phyloP scores from a whole-genome alignment of 371 early-diverging fungal genomes.

The Phascolomyces articulosus region DNA sequence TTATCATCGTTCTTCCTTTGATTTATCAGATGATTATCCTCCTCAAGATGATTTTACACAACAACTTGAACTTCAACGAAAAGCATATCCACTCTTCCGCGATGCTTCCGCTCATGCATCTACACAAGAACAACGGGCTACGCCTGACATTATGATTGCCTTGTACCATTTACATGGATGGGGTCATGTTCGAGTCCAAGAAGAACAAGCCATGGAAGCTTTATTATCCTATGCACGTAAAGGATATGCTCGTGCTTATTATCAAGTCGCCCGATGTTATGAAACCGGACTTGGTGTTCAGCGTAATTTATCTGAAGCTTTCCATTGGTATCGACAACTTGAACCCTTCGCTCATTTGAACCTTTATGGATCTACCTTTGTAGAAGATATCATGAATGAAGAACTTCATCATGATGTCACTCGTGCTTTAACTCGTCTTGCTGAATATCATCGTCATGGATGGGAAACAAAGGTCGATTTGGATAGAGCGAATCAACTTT shows the following conservation, averaged over 20 bases:
- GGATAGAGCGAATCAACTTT: constrained; percentile 28
- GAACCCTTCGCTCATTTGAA: background rate
- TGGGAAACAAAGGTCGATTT: constrained; percentile 15
- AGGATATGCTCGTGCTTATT: constrained; percentile 36
- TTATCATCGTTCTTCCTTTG: constrained; percentile 6
- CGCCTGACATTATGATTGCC: constrained; percentile 32
- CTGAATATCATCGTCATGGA: constrained; percentile 38
- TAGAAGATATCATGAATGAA: constrained; percentile 17
- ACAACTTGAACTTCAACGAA: constrained; percentile 4
- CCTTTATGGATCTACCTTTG: background rate
- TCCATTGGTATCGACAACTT: constrained; percentile 57
- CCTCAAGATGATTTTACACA: background rate
- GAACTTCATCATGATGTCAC: constrained; percentile 34
- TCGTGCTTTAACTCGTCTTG: constrained; percentile 32
- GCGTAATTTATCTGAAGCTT: constrained; percentile 53
- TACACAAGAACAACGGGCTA: background rate
- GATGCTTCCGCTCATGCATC: constrained; percentile 15
- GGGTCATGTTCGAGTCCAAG: constrained; percentile 23
- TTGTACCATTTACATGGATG: constrained; percentile 38
- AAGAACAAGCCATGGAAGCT: constrained; percentile 23
- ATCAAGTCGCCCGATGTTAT: constrained; percentile 73
- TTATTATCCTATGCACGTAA: constrained; percentile 21
- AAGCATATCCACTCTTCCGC: constrained; percentile 17
- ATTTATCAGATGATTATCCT: too few relatives aligned
- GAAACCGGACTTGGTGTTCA: constrained; percentile 69